Evolutionary conservation across 2,329 filamentous ascomycete genomes (phyloP), one percentile per base, ranked within the genome.

Genomic region (Fusarium pilosicola): DNA sequence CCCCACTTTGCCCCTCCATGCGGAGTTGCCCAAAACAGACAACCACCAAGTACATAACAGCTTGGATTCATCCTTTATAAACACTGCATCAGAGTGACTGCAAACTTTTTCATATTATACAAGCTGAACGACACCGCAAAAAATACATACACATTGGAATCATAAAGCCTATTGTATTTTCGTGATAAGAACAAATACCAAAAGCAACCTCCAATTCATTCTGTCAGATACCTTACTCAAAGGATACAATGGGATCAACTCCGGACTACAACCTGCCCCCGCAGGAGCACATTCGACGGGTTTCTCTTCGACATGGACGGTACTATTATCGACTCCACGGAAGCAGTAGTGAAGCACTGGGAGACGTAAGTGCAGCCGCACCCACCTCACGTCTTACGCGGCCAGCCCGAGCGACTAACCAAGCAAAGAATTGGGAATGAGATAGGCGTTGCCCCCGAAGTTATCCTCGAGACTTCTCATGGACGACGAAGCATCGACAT

Each of bases 381-480:
- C 15, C 42, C 26, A 24, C 41, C 32, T 38, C 60, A 32, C 39
- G 36, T 41, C 54, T 62, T 45, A 42, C 20, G 38, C 49, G 22
- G 24, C 36, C 39, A 51, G 28, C 22, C 46, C 9, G 38, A 36
- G 42, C 24, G 54, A 54, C 45, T 57, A 41, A 66, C 62, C 39
- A 54, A 52, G 36, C 22, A 54, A 78, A 94, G 92, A n/a, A 88
- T 95, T 74, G 95, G 93, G 56, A 87, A 89, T 15, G 94, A 97
- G 80, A 92, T 98, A 78, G 94, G 94, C 30, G 92, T 98, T 28
- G 90, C 94, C 74, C 93, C 94, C n/a, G 87, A 92, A 54, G 89
- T 92, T 51, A 98, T 99, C 77, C 88, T 98, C 32, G 89, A 94
- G 78, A 97, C 94, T 15, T 97, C 95, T 10, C 96, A 99, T 83